Base-by-base conservation (phyloP, 169 alveolate genomes). In the Cryptosporidium viatorum region DNA sequence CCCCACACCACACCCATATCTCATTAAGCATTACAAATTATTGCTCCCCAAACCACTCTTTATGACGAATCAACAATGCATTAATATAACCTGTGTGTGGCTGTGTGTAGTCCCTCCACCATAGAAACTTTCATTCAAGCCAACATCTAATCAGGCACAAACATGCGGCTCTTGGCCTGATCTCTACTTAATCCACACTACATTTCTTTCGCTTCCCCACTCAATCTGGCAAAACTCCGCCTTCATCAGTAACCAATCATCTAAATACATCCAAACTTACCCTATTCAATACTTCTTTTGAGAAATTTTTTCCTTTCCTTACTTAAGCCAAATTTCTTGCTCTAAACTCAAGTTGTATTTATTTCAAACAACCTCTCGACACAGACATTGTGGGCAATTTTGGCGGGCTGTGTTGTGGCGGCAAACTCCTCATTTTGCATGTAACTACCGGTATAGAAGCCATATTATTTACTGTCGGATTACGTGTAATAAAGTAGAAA, bases 371-470 rank as follows among this genome's bases (percentile, higher is more conserved):
- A 58, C 71, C 89, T 65, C 75, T 80, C 89, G 89, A 80, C 89
- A 80, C 65, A 80, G 89, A 80, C 89, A 80, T 80, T 80, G 89
- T 80, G 89, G 89, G 89, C 75, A 65, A 62, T 35, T 26, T 18
- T 59, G 74, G 89, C 89, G 89, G 89, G 86, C 65, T 16, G 16
- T 9, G 0, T 6, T 80, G 41, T 33, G 60, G 89, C 74, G 74
- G 80, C 33, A 43, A 58, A 43, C 41, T 45, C 55, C 39, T n/a
- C 74, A 43, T 62, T 73, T 33, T 73, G 86, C 71, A 73, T 73
- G 86, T 73, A 73, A 52, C 68, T n/a, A 33, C 86, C 60, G 71
- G 71, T 73, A 51, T 43, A 14, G 70, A 73, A 52, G 60, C 71
- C 26, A 31, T 31, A 35, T 26, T n/a, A 62, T 5, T 31, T 62